A percentile compares a stretch with the other conserved stretches of the same genome.
Conservation (phyloP, 345 rosid genomes). For the Corchorus capsularis region DNA sequence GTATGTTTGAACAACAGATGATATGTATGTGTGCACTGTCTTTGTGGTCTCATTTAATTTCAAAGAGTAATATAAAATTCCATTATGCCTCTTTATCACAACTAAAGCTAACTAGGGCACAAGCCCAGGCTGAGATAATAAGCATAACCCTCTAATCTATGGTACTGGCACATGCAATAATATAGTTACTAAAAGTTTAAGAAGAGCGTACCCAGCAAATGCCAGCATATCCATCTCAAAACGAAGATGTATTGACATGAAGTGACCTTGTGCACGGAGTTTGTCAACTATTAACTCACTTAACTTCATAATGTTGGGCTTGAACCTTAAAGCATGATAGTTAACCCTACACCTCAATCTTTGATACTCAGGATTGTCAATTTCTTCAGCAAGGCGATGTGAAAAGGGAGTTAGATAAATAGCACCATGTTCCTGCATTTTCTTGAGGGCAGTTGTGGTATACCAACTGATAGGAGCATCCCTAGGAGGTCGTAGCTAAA, state of each 20-base stretch:
- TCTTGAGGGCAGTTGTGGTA: constrained; percentile 69
- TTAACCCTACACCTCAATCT: constrained; percentile 97
- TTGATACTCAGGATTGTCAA: constrained; percentile 87
- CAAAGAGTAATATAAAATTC: background rate
- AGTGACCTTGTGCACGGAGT: constrained; percentile 95
- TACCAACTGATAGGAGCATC: constrained; percentile 98
- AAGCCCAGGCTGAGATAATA: background rate
- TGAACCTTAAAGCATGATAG: constrained; percentile 94
- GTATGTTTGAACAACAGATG: background rate
- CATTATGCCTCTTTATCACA: background rate
- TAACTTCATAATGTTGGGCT: constrained; percentile 90
- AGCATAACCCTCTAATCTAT: background rate
- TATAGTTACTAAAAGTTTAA: constrained; percentile 7
- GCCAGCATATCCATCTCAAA: constrained; percentile 99
- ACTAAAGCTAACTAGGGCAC: background rate
- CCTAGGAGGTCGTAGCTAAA: constrained; percentile 84
- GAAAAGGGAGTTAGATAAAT: constrained; percentile 97
- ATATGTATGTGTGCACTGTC: background rate
- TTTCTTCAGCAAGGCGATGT: constrained; percentile 97
- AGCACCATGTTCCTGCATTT: constrained; percentile 94
- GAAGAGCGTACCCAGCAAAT: constrained; percentile 85
- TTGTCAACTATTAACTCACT: constrained; percentile 92
- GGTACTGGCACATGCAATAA: constrained; percentile 10
- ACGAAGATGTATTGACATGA: constrained; percentile 99
- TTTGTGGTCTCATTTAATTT: background rate